These are phyloP conservation scores for Malassezia sp. DNA, from an alignment of 1,284 basidiomycete species.

Conservation along the genomic window DNA sequence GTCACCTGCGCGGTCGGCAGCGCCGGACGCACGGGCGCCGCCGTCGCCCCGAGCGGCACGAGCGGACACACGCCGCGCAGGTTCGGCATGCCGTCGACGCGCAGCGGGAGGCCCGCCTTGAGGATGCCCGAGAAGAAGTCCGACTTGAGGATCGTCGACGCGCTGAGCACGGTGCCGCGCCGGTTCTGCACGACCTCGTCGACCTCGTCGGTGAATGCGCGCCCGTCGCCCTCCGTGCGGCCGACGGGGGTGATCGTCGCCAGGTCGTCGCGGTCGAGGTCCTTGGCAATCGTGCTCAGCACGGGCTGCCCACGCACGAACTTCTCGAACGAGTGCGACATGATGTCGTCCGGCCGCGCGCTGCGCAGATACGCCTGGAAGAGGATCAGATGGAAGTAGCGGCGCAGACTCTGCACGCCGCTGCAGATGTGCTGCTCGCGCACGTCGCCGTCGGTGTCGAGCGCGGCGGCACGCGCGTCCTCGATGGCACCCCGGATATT, in stretches of 20 bases:
- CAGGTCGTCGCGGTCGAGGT: slow-evolving; percentile 67
- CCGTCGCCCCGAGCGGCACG: slow-evolving; percentile 4
- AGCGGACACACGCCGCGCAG: slow-evolving; percentile 35
- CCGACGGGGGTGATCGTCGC: slow-evolving; percentile 75
- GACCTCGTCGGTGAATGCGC: slow-evolving; percentile 55
- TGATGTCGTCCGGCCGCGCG: slow-evolving; percentile 57
- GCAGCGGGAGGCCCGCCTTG: slow-evolving; percentile 30
- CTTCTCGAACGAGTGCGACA: slow-evolving; percentile 31
- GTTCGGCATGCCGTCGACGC: slow-evolving; percentile 44
- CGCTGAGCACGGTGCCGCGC: slow-evolving; percentile 73
- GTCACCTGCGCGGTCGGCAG: slow-evolving; percentile 26
- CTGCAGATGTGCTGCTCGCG: slow-evolving; percentile 53
- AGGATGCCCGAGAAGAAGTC: slow-evolving; percentile 64
- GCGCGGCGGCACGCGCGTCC: slow-evolving; percentile 60
- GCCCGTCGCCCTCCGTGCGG: slow-evolving; percentile 52
- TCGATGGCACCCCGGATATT: slow-evolving; percentile 83
- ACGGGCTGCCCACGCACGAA: slow-evolving; percentile 52
- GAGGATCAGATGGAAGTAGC: slow-evolving; percentile 78
- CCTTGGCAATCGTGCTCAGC: slow-evolving; percentile 88
- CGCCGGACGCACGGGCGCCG: slow-evolving; percentile 16
- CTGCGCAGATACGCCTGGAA: slow-evolving; percentile 90
- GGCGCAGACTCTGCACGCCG: slow-evolving; percentile 29
- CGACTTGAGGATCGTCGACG: slow-evolving; percentile 88
- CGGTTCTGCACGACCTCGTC: slow-evolving; percentile 61
- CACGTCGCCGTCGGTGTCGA: slow-evolving; percentile 64